A percentile compares a stretch with the other conserved stretches of the same genome.
These are phyloP conservation scores for Melanopsichium pennsylvanicum DNA, from an alignment of 1,284 basidiomycete species.

Conservation along the genomic window DNA sequence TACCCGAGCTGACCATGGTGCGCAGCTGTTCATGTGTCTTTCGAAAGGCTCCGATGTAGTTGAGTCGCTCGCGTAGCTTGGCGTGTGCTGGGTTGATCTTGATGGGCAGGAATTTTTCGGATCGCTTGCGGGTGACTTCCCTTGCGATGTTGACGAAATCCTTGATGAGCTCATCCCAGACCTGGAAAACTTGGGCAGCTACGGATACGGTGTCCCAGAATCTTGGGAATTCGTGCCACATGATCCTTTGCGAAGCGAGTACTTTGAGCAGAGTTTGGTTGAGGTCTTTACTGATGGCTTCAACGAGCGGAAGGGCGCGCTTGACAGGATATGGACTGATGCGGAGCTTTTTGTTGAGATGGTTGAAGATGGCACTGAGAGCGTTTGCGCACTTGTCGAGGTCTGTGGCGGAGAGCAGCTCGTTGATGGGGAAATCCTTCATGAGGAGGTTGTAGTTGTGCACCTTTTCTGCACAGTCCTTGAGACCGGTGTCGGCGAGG, in stretches of 20 bases:
- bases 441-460: conserved; percentile 86
- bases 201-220: conserved; percentile 85
- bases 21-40: conserved; percentile 97
- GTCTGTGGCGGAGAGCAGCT: conserved; percentile 93
- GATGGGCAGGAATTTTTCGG: conserved; percentile 95
- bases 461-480: conserved; percentile 69
- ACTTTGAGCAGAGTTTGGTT: conserved; percentile 92
- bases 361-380: conserved; percentile 84
- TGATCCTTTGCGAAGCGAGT: conserved; percentile 84
- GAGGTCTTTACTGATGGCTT: conserved; percentile 96
- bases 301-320: conserved; percentile 91
- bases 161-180: conserved; percentile 97
- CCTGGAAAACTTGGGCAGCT: conserved; percentile 83
- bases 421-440: conserved; percentile 98
- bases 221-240: conserved; percentile 91
- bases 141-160: conserved; percentile 97
- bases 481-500: conserved; percentile 94
- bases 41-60: conserved; percentile 86
- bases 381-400: conserved; percentile 92
- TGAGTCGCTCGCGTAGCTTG: conserved; percentile 85
- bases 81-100: conserved; percentile 90
- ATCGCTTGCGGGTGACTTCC: conserved; percentile 89
- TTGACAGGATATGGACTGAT: conserved; percentile 86
- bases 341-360: conserved; percentile 91
- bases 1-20: conserved; percentile 94